Percentiles rank a stretch among this genome's conserved stretches.
These are phyloP conservation scores for Nemania sp. DNA, from an alignment of 2,329 filamentous ascomycete species.

Conservation along the genomic window DNA sequence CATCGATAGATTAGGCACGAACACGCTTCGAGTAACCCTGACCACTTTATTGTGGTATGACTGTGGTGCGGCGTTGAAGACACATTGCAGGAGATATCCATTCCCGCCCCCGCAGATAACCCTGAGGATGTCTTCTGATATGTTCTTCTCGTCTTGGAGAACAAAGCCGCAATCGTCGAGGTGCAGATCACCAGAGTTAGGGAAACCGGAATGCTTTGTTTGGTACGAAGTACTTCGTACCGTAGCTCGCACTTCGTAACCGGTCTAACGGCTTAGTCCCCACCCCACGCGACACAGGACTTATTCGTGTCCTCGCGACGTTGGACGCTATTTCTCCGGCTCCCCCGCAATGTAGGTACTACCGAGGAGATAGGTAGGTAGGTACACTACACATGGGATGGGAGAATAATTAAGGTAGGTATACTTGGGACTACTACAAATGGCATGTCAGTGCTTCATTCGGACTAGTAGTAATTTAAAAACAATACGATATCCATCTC, in stretches of 20 bases:
- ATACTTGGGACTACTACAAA: too few relatives aligned
- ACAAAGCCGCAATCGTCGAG: background rate
- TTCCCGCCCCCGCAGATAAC: background rate
- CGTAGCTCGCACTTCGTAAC: too few relatives aligned
- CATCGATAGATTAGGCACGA: background rate
- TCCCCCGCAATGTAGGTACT: slow-evolving; percentile 17
- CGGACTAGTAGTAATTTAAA: slow-evolving; percentile 7
- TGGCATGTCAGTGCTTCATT: slow-evolving; percentile 9
- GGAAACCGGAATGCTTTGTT: background rate
- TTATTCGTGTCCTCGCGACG: slow-evolving; percentile 10
- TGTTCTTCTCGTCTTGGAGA: background rate
- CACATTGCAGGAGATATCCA: background rate
- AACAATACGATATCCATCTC: background rate
- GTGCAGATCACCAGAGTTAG: background rate
- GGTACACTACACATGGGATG: background rate
- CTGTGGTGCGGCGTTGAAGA: background rate
- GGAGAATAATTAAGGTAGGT: too few relatives aligned
- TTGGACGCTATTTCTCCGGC: background rate
- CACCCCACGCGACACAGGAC: slow-evolving; percentile 9
- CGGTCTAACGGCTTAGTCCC: too few relatives aligned
- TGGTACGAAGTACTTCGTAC: too few relatives aligned
- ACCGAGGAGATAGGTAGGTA: too few relatives aligned
- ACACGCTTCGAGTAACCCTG: background rate
- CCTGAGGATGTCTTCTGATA: too few relatives aligned
- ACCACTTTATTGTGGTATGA: slow-evolving; percentile 5